phyloP scores from a whole-genome alignment of 2,329 filamentous ascomycete genomes.

The Ascochyta koolunga region DNA sequence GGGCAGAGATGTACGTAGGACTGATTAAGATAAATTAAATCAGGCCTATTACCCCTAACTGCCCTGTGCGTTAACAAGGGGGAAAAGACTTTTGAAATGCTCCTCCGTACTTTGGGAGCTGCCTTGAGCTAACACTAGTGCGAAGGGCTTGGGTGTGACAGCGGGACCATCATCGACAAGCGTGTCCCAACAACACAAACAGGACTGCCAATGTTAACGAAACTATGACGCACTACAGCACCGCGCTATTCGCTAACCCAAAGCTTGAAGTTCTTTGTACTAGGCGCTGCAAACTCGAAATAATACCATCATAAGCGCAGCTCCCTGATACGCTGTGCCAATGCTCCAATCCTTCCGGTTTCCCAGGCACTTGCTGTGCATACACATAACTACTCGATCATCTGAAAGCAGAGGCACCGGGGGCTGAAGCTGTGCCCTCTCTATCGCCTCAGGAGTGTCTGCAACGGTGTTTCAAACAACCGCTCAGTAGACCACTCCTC shows the following conservation, averaged over 20 bases:
- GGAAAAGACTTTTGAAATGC: too few species aligned
- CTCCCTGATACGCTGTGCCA: background rate
- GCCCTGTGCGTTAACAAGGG: too few species aligned
- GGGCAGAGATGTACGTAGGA: too few species aligned
- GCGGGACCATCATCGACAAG: background rate
- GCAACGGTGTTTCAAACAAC: constrained; percentile 11
- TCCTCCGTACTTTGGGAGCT: background rate
- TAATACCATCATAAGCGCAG: constrained; percentile 5
- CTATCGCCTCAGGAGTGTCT: constrained; percentile 19
- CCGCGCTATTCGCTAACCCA: constrained; percentile 1
- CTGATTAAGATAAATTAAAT: too few species aligned
- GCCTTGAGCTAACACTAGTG: background rate
- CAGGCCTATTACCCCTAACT: too few species aligned
- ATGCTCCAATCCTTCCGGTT: background rate
- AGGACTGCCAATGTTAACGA: background rate
- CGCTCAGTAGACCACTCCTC: constrained; percentile 11
- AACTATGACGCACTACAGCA: too few species aligned
- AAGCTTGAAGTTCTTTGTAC: constrained; percentile 5
- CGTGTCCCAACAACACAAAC: background rate
- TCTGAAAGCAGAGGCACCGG: constrained; percentile 12
- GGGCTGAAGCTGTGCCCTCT: constrained; percentile 15
- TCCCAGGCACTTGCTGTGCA: background rate
- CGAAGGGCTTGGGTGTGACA: constrained; percentile 8
- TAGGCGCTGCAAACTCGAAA: constrained; percentile 5
- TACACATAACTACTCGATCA: background rate